Evolutionary conservation across 164 flowering plant genomes (phyloP).

Genomic region (Hamamelis virginiana): DNA sequence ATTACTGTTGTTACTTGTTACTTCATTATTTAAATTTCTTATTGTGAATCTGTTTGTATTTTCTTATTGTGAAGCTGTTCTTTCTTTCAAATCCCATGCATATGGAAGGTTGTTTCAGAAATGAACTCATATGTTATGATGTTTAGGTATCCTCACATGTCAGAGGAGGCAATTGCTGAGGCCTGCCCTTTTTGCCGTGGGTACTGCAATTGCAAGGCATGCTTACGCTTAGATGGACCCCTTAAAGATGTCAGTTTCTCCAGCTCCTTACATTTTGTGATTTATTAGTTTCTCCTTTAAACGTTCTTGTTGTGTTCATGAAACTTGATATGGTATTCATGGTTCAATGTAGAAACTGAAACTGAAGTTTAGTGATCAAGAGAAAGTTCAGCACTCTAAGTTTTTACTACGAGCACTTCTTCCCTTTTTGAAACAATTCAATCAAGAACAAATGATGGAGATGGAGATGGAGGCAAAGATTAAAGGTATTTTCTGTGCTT

Average conservation of each 20-base stretch:
- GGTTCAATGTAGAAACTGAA: conserved; percentile 10
- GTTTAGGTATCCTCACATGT: no score
- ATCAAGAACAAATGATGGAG: conserved; percentile 42
- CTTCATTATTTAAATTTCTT: no score
- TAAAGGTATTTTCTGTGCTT: conserved; percentile 34
- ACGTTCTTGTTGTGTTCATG: neutral
- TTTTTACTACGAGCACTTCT: conserved; percentile 39
- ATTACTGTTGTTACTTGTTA: no score
- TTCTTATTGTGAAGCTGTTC: no score
- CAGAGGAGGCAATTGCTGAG: no score
- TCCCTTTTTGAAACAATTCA: conserved; percentile 40
- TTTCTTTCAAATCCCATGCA: no score
- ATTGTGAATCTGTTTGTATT: no score
- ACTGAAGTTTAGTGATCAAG: conserved; percentile 13
- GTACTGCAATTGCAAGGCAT: conserved; percentile 12
- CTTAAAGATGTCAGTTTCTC: conserved; percentile 26
- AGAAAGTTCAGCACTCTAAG: conserved; percentile 23
- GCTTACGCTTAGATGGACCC: conserved; percentile 5
- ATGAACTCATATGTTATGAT: no score
- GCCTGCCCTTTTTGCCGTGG: conserved; percentile 10
- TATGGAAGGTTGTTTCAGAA: no score
- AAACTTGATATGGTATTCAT: neutral
- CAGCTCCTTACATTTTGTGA: neutral
- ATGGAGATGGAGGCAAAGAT: conserved; percentile 47
- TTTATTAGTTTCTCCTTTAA: neutral